Percentiles rank a stretch among this genome's conserved stretches.
phyloP scores from a whole-genome alignment of 2,329 filamentous ascomycete genomes.

The Fusarium oligoseptatum region DNA sequence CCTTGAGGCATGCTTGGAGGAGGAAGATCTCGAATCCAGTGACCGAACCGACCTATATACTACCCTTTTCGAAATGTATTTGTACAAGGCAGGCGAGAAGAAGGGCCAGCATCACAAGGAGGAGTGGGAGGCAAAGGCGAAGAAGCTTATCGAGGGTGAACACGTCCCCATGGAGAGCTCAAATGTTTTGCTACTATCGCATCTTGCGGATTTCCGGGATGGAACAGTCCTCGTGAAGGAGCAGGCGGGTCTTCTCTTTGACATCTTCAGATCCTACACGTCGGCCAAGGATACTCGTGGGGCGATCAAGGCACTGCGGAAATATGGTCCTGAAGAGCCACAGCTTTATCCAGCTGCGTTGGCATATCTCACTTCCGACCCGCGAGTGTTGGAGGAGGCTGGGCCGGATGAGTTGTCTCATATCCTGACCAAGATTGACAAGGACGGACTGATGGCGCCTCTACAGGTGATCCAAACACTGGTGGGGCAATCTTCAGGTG shows the following conservation, averaged over 20 bases:
- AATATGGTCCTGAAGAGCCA: constrained; percentile 92
- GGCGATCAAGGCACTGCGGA: constrained; percentile 88
- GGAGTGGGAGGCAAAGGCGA: constrained; percentile 92
- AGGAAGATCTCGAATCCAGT: constrained; percentile 76
- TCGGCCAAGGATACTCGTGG: constrained; percentile 91
- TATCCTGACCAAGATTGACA: constrained; percentile 88
- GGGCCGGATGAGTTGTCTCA: constrained; percentile 83
- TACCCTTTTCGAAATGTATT: constrained; percentile 97
- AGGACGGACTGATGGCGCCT: constrained; percentile 92
- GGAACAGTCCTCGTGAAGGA: constrained; percentile 94
- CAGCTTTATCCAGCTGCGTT: constrained; percentile 93
- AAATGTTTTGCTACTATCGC: constrained; percentile 91
- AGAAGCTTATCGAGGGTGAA: constrained; percentile 85
- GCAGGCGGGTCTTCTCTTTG: constrained; percentile 89
- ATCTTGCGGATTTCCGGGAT: constrained; percentile 89
- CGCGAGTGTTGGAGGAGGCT: constrained; percentile 84
- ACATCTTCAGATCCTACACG: constrained; percentile 97
- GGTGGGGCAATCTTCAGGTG: constrained; percentile 65
- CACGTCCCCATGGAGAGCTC: constrained; percentile 92
- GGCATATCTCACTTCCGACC: constrained; percentile 91
- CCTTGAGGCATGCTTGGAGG: constrained; percentile 86
- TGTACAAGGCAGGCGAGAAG: constrained; percentile 86
- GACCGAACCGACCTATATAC: constrained; percentile 92
- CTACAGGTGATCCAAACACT: constrained; percentile 96
- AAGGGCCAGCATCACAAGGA: constrained; percentile 75